Conservation (phyloP, 2,329 filamentous ascomycete genomes). For the Apiospora hydei region DNA sequence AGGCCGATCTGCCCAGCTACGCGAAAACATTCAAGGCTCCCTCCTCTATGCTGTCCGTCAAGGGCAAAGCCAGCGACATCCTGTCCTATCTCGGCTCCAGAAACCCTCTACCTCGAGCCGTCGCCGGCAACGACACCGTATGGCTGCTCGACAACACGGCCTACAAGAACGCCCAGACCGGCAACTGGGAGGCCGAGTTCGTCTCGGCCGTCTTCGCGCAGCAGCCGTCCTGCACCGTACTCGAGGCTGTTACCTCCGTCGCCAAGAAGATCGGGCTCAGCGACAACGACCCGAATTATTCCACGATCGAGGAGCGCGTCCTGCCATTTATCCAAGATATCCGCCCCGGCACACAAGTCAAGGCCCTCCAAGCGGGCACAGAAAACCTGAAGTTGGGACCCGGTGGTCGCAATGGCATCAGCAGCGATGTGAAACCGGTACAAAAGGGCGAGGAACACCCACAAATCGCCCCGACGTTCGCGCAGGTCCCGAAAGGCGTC, state of each 20-base stretch:
- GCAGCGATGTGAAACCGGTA: constrained; percentile 61
- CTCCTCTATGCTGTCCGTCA: constrained; percentile 31
- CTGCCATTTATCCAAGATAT: constrained; percentile 82
- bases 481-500: constrained; percentile 58
- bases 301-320: constrained; percentile 71
- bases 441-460: constrained; percentile 54
- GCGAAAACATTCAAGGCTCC: constrained; percentile 38
- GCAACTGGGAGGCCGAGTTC: constrained; percentile 80
- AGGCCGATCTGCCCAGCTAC: constrained; percentile 53
- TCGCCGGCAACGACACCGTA: constrained; percentile 73
- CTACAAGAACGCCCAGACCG: constrained; percentile 60
- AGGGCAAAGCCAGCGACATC: constrained; percentile 45
- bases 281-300: constrained; percentile 63
- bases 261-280: constrained; percentile 73
- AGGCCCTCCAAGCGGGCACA: constrained; percentile 62
- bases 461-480: constrained; percentile 52
- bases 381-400: constrained; percentile 67
- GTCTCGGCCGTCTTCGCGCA: constrained; percentile 83
- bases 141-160: constrained; percentile 95
- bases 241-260: constrained; percentile 73
- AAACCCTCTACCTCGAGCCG: constrained; percentile 66
- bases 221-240: constrained; percentile 70
- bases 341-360: constrained; percentile 72
- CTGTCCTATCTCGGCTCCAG: constrained; percentile 58
- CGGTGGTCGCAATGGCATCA: constrained; percentile 75